Conservation (phyloP, 2,329 filamentous ascomycete genomes). For the Penicillium hordei region DNA sequence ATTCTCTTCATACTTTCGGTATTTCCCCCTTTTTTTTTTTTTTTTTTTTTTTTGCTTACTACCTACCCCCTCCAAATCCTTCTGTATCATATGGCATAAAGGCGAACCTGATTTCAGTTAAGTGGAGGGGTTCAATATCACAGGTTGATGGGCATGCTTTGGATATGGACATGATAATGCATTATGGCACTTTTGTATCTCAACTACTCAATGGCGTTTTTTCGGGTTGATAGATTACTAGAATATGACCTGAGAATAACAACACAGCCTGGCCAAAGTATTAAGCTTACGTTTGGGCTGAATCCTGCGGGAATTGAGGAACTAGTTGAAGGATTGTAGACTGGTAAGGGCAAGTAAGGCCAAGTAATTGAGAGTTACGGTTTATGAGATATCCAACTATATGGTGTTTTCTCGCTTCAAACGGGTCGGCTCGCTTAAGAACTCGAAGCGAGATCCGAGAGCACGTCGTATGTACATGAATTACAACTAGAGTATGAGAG, state of each 20-base stretch:
- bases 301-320: not conserved
- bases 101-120: conserved; percentile 7
- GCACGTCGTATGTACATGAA: too few relatives aligned
- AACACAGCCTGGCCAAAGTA: not conserved
- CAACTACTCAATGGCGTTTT: not conserved
- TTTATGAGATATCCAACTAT: not conserved
- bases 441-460: too few relatives aligned
- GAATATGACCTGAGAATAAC: not conserved
- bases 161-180: not conserved
- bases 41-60: not conserved
- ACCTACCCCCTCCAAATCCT: not conserved
- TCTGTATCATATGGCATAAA: conserved; percentile 21
- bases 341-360: not conserved
- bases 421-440: too few relatives aligned
- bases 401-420: not conserved
- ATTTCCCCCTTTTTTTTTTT: not conserved
- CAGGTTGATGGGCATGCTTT: not conserved
- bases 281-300: not conserved
- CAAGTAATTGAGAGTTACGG: not conserved
- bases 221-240: not conserved
- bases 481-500: too few relatives aligned
- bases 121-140: not conserved
- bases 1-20: conserved; percentile 10
- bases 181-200: not conserved
- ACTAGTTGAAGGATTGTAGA: not conserved